phyloP scores from a whole-genome alignment of 495 filamentous ascomycete species.

The Jackrogersella minutella region DNA sequence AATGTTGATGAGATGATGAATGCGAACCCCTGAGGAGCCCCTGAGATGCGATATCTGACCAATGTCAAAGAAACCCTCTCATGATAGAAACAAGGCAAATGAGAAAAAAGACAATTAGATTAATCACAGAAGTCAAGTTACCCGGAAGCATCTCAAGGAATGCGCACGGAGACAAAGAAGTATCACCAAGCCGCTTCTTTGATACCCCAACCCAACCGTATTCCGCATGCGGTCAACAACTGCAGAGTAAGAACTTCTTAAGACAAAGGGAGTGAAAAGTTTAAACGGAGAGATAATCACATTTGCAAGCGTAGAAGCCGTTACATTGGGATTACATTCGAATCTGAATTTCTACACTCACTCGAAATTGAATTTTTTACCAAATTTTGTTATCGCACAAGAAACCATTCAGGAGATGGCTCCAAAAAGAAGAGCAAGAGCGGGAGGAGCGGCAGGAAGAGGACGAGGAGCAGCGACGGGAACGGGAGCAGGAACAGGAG shows the following conservation, averaged over 20 bases:
- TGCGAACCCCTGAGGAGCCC: too few species aligned
- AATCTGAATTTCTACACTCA: neutral
- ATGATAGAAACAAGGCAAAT: too few species aligned
- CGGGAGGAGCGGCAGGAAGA: too few species aligned
- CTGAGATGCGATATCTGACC: too few species aligned
- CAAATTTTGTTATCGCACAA: neutral
- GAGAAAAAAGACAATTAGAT: too few species aligned
- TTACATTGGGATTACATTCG: neutral
- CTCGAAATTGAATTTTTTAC: neutral
- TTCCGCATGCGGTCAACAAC: conserved; percentile 16
- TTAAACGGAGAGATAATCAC: conserved; percentile 8
- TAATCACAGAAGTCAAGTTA: too few species aligned
- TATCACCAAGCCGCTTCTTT: neutral
- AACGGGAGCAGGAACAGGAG: too few species aligned
- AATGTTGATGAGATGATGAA: too few species aligned
- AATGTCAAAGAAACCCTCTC: too few species aligned
- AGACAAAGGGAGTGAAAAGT: neutral
- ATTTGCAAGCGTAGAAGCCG: too few species aligned
- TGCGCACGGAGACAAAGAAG: neutral
- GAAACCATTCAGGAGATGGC: neutral
- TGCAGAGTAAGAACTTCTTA: neutral
- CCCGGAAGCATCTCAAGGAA: neutral
- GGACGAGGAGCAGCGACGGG: too few species aligned
- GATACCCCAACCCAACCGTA: neutral
- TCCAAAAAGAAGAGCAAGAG: neutral